Conservation (phyloP, 306 rosid species). For the Quercus cerris region DNA sequence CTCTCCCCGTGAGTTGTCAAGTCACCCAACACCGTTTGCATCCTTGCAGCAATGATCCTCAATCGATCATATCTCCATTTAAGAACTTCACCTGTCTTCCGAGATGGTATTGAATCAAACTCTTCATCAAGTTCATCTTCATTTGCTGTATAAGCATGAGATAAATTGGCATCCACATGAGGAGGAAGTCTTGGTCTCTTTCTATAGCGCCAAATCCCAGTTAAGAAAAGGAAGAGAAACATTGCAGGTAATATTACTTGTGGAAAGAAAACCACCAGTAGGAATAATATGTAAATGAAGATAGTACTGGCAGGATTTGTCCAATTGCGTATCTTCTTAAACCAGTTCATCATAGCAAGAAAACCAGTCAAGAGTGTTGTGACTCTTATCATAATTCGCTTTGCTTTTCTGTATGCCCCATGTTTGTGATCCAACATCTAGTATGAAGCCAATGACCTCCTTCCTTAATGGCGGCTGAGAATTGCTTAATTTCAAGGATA, state of each 20-base stretch:
- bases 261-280: conserved; percentile 44
- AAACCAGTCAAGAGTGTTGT: conserved; percentile 40
- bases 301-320: conserved; percentile 37
- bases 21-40: too few relatives aligned
- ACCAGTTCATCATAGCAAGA: conserved; percentile 39
- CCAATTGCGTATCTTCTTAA: conserved; percentile 41
- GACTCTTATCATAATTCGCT: conserved; percentile 34
- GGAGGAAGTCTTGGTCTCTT: conserved; percentile 27
- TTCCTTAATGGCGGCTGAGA: conserved; percentile 42
- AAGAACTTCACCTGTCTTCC: conserved; percentile 30
- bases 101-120: conserved; percentile 45
- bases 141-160: conserved; percentile 38
- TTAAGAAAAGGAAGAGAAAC: conserved; percentile 39
- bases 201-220: conserved; percentile 42
- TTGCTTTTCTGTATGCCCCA: conserved; percentile 49
- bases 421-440: conserved; percentile 42
- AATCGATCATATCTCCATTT: background rate
- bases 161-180: conserved; percentile 23
- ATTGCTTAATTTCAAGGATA: too few relatives aligned
- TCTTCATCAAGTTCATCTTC: conserved; percentile 44
- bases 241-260: conserved; percentile 35
- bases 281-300: conserved; percentile 36
- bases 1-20: too few relatives aligned
- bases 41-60: too few relatives aligned
- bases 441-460: conserved; percentile 47